Conservation (phyloP, 768 basidiomycete genomes). For the Trametes punicea region DNA sequence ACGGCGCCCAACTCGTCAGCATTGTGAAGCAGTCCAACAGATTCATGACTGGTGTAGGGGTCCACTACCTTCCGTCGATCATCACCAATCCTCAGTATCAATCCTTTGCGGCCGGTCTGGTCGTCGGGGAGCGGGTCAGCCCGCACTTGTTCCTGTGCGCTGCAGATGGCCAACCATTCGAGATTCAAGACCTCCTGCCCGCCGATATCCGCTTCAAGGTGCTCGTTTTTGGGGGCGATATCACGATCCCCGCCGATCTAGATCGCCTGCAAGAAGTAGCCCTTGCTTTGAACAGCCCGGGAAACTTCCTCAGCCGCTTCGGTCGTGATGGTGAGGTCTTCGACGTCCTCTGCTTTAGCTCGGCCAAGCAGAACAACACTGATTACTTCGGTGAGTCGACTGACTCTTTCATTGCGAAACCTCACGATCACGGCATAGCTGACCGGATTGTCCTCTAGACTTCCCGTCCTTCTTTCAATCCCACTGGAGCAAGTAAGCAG, state of each 20-base stretch:
- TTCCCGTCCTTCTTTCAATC: conserved; percentile 44
- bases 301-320: conserved; percentile 19
- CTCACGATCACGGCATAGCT: conserved; percentile 30
- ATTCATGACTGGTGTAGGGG: conserved; percentile 45
- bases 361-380: not conserved
- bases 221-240: conserved; percentile 43
- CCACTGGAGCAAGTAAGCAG: conserved; percentile 56
- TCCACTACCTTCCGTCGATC: conserved; percentile 44
- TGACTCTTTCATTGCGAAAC: not conserved
- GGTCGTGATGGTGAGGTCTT: conserved; percentile 1
- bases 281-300: conserved; percentile 9
- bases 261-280: conserved; percentile 20
- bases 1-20: conserved; percentile 29
- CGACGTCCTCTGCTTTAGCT: conserved; percentile 3
- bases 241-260: conserved; percentile 21
- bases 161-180: conserved; percentile 42
- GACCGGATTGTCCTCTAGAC: conserved; percentile 38
- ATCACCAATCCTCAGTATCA: conserved; percentile 35
- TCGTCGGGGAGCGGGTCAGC: conserved; percentile 47
- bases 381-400: not conserved
- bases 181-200: conserved; percentile 48
- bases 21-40: conserved; percentile 41
- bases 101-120: conserved; percentile 35
- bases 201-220: conserved; percentile 49
- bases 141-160: conserved; percentile 45